Percentiles rank a stretch among this genome's conserved stretches.
These are phyloP conservation scores for Aspergillus awamori DNA, from an alignment of 2,329 filamentous ascomycete genomes.

Conservation along the genomic window DNA sequence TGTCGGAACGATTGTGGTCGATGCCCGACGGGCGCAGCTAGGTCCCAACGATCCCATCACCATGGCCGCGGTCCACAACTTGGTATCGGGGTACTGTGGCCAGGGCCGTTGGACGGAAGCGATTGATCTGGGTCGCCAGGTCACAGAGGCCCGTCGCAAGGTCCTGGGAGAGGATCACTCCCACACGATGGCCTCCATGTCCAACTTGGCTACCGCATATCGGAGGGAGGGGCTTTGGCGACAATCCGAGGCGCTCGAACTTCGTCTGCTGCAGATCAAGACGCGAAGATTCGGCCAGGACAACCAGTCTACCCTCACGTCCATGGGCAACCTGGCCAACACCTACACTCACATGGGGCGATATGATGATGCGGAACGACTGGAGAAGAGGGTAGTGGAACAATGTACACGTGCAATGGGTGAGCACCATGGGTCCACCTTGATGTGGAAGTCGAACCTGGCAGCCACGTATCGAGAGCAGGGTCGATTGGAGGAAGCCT, in stretches of 20 bases:
- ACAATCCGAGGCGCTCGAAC: constrained; percentile 9
- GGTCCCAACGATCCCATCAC: constrained; percentile 4
- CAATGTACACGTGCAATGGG: constrained; percentile 2
- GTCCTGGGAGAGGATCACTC: constrained; percentile 8
- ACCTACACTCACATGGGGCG: constrained; percentile 12
- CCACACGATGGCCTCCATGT: constrained; percentile 14
- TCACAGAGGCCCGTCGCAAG: neutral
- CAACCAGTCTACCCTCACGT: constrained; percentile 12
- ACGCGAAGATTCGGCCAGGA: constrained; percentile 2
- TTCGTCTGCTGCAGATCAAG: constrained; percentile 5
- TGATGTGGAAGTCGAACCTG: constrained; percentile 14
- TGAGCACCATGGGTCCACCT: neutral
- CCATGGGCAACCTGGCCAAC: constrained; percentile 12
- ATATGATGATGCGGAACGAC: constrained; percentile 9
- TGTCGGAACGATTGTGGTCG: constrained; percentile 6
- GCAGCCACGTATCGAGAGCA: constrained; percentile 12
- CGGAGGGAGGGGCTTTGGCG: constrained; percentile 6
- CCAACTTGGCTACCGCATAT: constrained; percentile 14
- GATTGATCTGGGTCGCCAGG: constrained; percentile 6
- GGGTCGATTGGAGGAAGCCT: constrained; percentile 9
- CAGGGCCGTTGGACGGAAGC: constrained; percentile 13
- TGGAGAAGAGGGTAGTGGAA: constrained; percentile 12
- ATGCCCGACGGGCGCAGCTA: constrained; percentile 2
- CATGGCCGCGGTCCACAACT: constrained; percentile 12
- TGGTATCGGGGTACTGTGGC: constrained; percentile 12